Base-by-base conservation (phyloP, 345 rosid genomes). In the Dipteronia dyeriana region DNA sequence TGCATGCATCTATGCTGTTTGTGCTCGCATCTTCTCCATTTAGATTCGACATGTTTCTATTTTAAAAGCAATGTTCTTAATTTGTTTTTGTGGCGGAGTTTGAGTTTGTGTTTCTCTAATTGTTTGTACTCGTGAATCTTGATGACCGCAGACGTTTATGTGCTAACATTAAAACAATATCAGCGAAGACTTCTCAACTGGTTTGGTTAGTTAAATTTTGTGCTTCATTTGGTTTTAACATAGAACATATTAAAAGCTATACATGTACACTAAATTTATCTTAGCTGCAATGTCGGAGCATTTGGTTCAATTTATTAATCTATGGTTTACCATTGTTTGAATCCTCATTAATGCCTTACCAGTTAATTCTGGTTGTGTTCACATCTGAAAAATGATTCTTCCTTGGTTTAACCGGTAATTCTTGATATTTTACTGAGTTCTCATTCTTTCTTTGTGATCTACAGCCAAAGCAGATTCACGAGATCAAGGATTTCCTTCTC, bases 401-500 rank as follows among this genome's bases (percentile, higher is more conserved):
- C 22, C 9, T 16, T 9, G 6, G 12, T 19, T 7, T 0, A 3
- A 14, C 22, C 4, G 3, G 0, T 14, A 56, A 16, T 17, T 65
- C 25, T 31, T 66, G 47, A 29, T 62, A 43, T 3, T 3, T 38
- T 51, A 45, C 13, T 11, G 17, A 10, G 53, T 38, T 66, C 49
- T 31, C 9, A 38, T 4, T 22, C 17, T 3, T 65, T 13, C 19
- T 34, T 23, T 56, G 25, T 73, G 73, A 19, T 53, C 1, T 63
- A 74, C 68, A 88, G 94, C 94, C 94, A 3, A 88, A 88, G 87
- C 90, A 88, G 84, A 88, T 88, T 66, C 88, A 83, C 0, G 94
- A 90, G 69, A 88, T 90, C 79, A 88, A 87, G 83, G 94, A 90
- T 77, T 90, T 88, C 78, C 94, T 90, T 68, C 79, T 88, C 45